A percentile compares a stretch with the other conserved stretches of the same genome.
phyloP scores from a whole-genome alignment of 2,329 filamentous ascomycete species.

The Colletotrichum cuscutae region DNA sequence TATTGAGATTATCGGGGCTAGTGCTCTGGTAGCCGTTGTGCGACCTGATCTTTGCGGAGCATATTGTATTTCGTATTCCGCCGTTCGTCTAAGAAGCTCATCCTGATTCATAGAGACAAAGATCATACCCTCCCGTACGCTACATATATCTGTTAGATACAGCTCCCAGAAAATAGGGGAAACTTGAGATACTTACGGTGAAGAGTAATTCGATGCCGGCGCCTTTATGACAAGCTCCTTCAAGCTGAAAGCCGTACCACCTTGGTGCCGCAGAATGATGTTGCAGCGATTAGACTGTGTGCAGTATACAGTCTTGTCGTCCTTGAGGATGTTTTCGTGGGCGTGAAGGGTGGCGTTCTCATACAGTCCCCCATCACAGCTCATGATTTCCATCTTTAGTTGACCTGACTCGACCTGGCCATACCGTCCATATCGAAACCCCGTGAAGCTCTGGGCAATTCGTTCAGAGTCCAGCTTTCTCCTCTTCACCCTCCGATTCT shows the following conservation, averaged over 20 bases:
- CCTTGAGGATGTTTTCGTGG: constrained; percentile 83
- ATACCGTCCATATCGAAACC: constrained; percentile 84
- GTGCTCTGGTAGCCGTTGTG: constrained; percentile 34
- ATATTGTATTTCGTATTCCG: constrained; percentile 80
- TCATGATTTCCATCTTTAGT: constrained; percentile 87
- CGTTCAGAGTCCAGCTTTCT: constrained; percentile 76
- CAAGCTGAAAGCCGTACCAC: constrained; percentile 82
- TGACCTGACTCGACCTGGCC: constrained; percentile 87
- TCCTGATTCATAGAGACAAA: constrained; percentile 89
- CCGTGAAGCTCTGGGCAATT: constrained; percentile 57
- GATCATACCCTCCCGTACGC: constrained; percentile 90
- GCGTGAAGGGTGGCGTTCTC: constrained; percentile 72
- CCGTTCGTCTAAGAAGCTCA: constrained; percentile 77
- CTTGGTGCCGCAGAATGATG: constrained; percentile 84
- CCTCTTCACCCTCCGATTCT: constrained; percentile 69
- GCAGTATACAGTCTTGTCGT: constrained; percentile 89
- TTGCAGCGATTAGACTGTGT: constrained; percentile 91
- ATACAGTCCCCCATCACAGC: constrained; percentile 85
- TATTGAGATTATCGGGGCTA: constrained; percentile 58
- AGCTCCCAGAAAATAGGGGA: constrained; percentile 39
- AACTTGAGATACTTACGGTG: constrained; percentile 71
- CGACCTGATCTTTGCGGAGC: constrained; percentile 42
- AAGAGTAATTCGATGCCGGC: constrained; percentile 80
- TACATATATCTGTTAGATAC: constrained; percentile 46
- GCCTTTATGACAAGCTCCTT: constrained; percentile 90